Base-by-base conservation (phyloP, 2,329 filamentous ascomycete genomes). In the Stagonosporopsis chrysanthemi region DNA sequence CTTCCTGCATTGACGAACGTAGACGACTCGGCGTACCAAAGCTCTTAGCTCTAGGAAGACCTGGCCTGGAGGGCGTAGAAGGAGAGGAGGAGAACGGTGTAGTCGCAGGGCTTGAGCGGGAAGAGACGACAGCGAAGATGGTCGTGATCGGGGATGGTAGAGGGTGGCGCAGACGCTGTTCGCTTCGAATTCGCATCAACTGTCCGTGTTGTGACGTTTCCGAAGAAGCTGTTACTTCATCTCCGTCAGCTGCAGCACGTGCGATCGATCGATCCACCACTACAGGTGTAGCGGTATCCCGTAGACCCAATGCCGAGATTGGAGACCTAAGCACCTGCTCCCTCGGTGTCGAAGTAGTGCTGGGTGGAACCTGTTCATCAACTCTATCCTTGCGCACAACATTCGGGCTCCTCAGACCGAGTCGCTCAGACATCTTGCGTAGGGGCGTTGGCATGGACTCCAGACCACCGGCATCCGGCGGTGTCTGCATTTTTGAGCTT, bases 361-460 rank as follows among this genome's bases (percentile, higher is more conserved):
- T 17, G 2, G 9, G 22, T 1, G 9, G 2, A 6, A 19, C 17
- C 33, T 22, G 6, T 39, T 52, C 42, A 4, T 44, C 8, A 17
- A 19, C 17, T 4, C 15, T 43, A 2, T 22, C 48, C 38, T 42
- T 48, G 3, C 31, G 48, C 8, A 48, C 17, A 8, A 52, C 38
- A 36, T 57, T 23, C 6, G 53, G 42, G 39, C 53, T 56, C 12
- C 9, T 42, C 24, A 62, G n/a, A 4, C 48, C 44, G n/a, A 65
- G 61, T 41, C 54, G 59, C 47, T 65, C 58, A 0, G 52, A 57
- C 22, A 64, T 64, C 14, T 44, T 62, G 23, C 63, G 59, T 22
- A 67, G 24, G 5, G 64, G 64, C n/a, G 63, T 66, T 12, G 61
- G 62, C 41, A 59, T 49, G 3, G 53, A 56, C 15, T 62, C 64